Evolutionary conservation across 2,329 filamentous ascomycete genomes (phyloP).

Genomic region (Penicillium verrucosum): DNA sequence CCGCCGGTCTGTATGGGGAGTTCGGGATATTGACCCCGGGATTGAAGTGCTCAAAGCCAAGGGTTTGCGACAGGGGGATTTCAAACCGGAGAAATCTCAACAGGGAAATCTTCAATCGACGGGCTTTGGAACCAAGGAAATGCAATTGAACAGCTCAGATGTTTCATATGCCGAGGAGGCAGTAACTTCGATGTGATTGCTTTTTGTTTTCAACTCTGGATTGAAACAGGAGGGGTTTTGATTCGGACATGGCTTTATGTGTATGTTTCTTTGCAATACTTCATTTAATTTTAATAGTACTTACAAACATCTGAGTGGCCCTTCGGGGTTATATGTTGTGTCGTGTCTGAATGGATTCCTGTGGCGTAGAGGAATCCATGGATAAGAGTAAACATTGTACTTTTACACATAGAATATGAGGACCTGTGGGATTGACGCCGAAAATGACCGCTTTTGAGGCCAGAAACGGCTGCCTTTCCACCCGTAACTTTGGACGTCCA

Average conservation of each 20-base stretch:
- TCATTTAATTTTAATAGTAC: not conserved
- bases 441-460: too few relatives aligned
- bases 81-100: not conserved
- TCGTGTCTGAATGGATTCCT: not conserved
- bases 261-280: not conserved
- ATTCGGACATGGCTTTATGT: not conserved
- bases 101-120: not conserved
- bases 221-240: too few relatives aligned
- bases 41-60: not conserved
- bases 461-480: too few relatives aligned
- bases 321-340: not conserved
- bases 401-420: too few relatives aligned
- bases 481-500: too few relatives aligned
- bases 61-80: not conserved
- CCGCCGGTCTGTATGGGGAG: not conserved
- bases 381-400: too few relatives aligned
- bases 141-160: not conserved
- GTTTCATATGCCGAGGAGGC: not conserved
- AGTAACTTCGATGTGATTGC: not conserved
- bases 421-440: too few relatives aligned
- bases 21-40: not conserved
- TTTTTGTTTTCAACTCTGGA: not conserved
- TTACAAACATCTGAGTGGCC: not conserved
- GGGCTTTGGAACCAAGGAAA: not conserved
- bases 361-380: not conserved